Conservation (phyloP, 176 grass and related monocot species). For the Themeda triandra region DNA sequence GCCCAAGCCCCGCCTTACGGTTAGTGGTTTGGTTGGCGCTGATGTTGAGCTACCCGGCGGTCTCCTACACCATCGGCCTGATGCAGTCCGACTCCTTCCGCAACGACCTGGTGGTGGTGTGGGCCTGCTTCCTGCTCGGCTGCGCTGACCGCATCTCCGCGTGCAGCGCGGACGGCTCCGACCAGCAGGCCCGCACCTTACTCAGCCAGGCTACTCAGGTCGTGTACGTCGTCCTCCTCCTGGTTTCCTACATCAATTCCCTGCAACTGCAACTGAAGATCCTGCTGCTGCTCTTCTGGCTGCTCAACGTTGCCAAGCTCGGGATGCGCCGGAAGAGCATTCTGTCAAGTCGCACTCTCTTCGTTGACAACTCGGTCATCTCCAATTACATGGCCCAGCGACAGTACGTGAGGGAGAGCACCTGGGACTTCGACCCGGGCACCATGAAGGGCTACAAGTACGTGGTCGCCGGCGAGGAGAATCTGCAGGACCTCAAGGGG, state of each 20-base stretch:
- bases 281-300: background rate
- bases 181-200: background rate
- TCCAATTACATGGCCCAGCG: background rate
- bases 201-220: background rate
- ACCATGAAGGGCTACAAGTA: slow-evolving; percentile 4
- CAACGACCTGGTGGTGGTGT: background rate
- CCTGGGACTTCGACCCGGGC: background rate
- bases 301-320: background rate
- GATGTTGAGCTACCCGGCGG: slow-evolving; percentile 11
- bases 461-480: background rate
- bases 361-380: background rate
- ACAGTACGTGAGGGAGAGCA: background rate
- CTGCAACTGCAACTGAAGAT: background rate
- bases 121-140: slow-evolving; percentile 23
- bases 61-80: slow-evolving; percentile 21
- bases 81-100: slow-evolving; percentile 13
- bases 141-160: slow-evolving; percentile 3
- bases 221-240: background rate
- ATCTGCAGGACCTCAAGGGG: background rate
- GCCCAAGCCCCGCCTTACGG: background rate
- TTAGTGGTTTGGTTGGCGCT: background rate
- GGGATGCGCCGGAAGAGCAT: background rate
- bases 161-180: background rate
- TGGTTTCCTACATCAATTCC: background rate
- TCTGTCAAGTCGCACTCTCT: background rate